Base-by-base conservation (phyloP, 108 stramenopile genomes). In the Cylindrotheca fusiformis region DNA sequence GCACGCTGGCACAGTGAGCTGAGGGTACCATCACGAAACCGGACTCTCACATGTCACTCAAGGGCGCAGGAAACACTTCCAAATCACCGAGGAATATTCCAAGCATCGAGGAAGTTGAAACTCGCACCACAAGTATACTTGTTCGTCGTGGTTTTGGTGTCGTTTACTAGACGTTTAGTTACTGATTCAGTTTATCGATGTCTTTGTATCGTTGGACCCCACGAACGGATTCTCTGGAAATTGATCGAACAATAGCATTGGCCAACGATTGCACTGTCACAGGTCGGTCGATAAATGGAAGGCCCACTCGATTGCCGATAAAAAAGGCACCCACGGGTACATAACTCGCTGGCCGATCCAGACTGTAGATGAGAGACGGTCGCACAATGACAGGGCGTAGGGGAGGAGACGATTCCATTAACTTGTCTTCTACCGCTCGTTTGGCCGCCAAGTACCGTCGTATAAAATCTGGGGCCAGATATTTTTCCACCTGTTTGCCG, bases 251-350 rank as follows among this genome's bases (percentile, higher is more conserved):
- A 46, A 93, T 87, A 24, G 91, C 91, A 67, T 77, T 83, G 20
- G 88, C 84, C 66, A 93, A 75, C 12, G 84, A 71, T 52, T 87
- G 82, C 24, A 89, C 82, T 20, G 86, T 83, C 4, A 93, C 86
- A 41, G 91, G 86, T 44, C 78, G 76, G 64, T 93, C 91, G 33
- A 93, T 86, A 76, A 93, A 93, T 19, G 91, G 91, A 36, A 93
- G 41, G 0, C 91, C 91, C 20, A 93, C 25, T 27, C 59, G 69
- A 32, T 78, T 79, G 32, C 84, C 86, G 3, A 85, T 33, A 66
- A 84, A 85, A 65, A 93, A 93, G 5, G 86, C 73, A 28, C 71
- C 71, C 45, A 79, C 77, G 3, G 82, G 71, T 21, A 52, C 52
- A 25, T 65, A 79, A 33, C 69, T 69, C 1, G 60, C 50, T 50